A percentile compares a stretch with the other conserved stretches of the same genome.
Evolutionary conservation across 1,139 yeast species (phyloP).

Genomic region (Hemisphaericaspora lyxosophila): DNA sequence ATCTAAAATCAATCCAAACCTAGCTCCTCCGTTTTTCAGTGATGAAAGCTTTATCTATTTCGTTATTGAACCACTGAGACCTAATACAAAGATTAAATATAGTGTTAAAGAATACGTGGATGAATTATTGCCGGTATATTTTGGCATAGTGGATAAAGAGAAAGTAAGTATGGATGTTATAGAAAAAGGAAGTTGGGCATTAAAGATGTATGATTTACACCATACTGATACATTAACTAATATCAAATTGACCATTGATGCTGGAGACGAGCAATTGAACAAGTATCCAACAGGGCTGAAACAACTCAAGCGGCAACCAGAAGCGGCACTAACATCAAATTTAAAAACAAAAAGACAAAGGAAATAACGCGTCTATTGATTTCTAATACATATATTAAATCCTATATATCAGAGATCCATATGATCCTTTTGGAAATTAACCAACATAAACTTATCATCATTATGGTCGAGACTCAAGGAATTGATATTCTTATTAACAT

Average conservation of each 20-base stretch:
- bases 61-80: constrained; percentile 30
- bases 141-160: constrained; percentile 16
- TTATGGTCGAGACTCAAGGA: constrained; percentile 28
- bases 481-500: constrained; percentile 33
- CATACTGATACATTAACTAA: constrained; percentile 26
- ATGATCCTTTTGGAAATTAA: constrained; percentile 42
- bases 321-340: too few relatives aligned
- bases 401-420: constrained; percentile 29
- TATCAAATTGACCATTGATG: constrained; percentile 19
- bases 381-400: too few relatives aligned
- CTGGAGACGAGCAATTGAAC: too few relatives aligned
- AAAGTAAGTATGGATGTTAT: constrained; percentile 19
- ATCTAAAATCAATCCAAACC: constrained; percentile 16
- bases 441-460: constrained; percentile 38
- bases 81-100: constrained; percentile 36
- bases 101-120: constrained; percentile 42
- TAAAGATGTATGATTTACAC: constrained; percentile 30
- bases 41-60: constrained; percentile 45
- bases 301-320: too few relatives aligned
- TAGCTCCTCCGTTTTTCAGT: constrained; percentile 50
- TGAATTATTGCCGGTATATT: constrained; percentile 29
- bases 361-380: too few relatives aligned
- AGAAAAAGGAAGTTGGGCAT: constrained; percentile 42
- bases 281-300: too few relatives aligned
- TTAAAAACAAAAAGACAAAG: too few relatives aligned